Evolutionary conservation across 352 stramenopile species (phyloP), one percentile per base, ranked within the genome.

Genomic region (Globisporangium rhizosaccharum): DNA sequence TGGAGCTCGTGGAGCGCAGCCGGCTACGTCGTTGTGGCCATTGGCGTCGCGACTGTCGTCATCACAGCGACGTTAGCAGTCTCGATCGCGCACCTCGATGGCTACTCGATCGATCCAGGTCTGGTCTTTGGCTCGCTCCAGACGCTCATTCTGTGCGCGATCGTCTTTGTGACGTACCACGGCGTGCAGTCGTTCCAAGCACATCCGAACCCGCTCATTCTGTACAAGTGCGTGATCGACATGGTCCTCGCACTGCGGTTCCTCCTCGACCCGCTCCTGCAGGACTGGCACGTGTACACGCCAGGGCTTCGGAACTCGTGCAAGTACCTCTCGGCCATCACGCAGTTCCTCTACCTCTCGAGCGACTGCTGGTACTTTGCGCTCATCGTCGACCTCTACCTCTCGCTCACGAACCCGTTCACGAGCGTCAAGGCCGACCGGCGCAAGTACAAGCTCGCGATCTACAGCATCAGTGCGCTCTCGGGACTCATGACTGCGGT

Each of bases 361-460:
- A 91, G 80, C 52, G 85, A 94, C 56, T 84, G 68, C 54, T 92
- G 82, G 85, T 92, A 90, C 69, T 92, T 94, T 63, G 76, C 81
- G 30, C 70, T 88, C 49, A 90, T 88, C 58, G 58, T 92, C 7
- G 79, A 90, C 49, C 59, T 89, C 8, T 91, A 90, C 56, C 73
- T 63, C 59, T 89, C 80, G 20, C 66, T 95, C 12, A 92, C 71
- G 41, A 96, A 94, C 51, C 87, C 87, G 17, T 96, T 96, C 56
- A 91, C 84, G 53, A 93, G 83, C 41, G 81, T 92, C 52, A 71
- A 85, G 50, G 69, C 57, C 2, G 88, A 95, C 59, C 72, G 78
- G 11, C 61, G 56, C 37, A 73, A 63, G 30, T 96, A 89, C 59
- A 83, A 85, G 50, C 62, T 81, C 5, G 66, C 71, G 12, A 79